A percentile compares a stretch with the other conserved stretches of the same genome.
phyloP scores from a whole-genome alignment of 75 land plant genomes.

The Isoetes taiwanensis region DNA sequence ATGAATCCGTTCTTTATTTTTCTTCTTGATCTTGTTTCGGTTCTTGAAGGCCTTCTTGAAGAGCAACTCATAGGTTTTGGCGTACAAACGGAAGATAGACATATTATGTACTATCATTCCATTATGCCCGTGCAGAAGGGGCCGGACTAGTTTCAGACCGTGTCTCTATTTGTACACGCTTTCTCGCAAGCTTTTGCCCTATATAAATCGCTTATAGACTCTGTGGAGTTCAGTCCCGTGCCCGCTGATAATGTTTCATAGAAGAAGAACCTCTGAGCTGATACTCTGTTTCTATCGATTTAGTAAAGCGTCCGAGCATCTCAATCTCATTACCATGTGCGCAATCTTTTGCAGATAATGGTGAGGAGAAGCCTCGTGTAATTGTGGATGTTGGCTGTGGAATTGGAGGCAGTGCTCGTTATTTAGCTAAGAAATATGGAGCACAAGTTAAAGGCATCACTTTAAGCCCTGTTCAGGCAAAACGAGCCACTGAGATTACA shows the following conservation, averaged over 20 bases:
- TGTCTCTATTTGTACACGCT: no score
- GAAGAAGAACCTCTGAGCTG: neutral
- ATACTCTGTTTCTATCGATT: neutral
- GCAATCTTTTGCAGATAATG: conserved; percentile 36
- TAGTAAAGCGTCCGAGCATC: neutral
- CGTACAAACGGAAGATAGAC: no score
- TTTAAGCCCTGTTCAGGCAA: conserved; percentile 76
- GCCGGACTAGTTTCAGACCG: no score
- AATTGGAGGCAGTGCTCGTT: conserved; percentile 94
- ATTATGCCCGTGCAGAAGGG: no score
- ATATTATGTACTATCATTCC: no score
- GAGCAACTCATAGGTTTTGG: no score
- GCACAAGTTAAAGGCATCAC: conserved; percentile 73
- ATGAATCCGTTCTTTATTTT: neutral
- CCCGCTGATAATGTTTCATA: neutral
- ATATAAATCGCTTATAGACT: no score
- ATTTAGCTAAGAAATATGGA: conserved; percentile 67
- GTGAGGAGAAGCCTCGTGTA: conserved; percentile 28
- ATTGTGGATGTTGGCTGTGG: conserved; percentile 98
- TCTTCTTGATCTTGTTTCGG: neutral
- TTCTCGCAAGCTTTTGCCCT: no score
- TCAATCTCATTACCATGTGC: neutral
- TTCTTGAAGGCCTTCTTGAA: no score
- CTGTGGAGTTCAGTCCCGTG: no score
- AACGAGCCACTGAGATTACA: conserved; percentile 59